Conservation (phyloP, 202 grass and related monocot genomes). For the Digitaria exilis region DNA sequence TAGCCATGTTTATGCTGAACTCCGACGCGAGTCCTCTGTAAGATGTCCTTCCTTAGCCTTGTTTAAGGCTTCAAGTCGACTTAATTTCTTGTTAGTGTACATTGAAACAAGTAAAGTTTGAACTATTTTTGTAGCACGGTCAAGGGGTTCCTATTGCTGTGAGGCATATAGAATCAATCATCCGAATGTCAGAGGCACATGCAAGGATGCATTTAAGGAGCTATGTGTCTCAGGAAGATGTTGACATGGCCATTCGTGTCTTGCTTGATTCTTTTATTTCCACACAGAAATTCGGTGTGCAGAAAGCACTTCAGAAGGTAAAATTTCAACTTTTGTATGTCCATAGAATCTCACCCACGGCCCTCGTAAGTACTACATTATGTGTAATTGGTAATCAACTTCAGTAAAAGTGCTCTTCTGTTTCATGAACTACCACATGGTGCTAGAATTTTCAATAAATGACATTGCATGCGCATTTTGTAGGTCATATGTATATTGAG, state of each 20-base stretch:
- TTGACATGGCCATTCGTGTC: constrained; percentile 97
- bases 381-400: neutral
- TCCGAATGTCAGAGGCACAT: constrained; percentile 94
- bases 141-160: constrained; percentile 98
- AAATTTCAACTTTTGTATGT: neutral
- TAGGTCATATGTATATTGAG: neutral
- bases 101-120: constrained; percentile 25
- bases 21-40: constrained; percentile 86
- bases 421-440: neutral
- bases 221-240: constrained; percentile 94
- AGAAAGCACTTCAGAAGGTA: constrained; percentile 98
- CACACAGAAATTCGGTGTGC: constrained; percentile 95
- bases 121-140: constrained; percentile 66
- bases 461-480: neutral
- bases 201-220: constrained; percentile 92
- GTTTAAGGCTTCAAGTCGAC: neutral
- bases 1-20: constrained; percentile 91
- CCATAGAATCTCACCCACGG: neutral
- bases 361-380: neutral
- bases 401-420: neutral
- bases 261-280: constrained; percentile 96
- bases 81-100: neutral
- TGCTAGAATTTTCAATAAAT: constrained; percentile 1
- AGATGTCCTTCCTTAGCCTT: constrained; percentile 24
- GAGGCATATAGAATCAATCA: constrained; percentile 96